These are phyloP conservation scores for Mortierella sp. DNA, from an alignment of 371 early-diverging fungal species.

Conservation along the genomic window DNA sequence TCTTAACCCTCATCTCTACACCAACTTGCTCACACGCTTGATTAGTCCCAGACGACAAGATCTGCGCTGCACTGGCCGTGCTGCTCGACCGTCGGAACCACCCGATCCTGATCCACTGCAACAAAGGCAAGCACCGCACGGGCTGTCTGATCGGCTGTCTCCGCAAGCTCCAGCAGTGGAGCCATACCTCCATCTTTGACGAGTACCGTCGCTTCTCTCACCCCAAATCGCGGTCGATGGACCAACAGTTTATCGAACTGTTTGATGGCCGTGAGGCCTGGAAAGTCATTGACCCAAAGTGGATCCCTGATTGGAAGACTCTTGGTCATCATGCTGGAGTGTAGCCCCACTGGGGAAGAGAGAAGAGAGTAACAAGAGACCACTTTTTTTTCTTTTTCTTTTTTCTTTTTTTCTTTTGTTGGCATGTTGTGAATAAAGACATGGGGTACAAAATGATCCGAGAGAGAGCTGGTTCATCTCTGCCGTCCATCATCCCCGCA, in stretches of 20 bases:
- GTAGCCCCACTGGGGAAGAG: no score
- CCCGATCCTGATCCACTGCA: conserved; percentile 96
- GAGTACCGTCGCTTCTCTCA: conserved; percentile 95
- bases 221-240: conserved; percentile 95
- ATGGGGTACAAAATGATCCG: no score
- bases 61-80: conserved; percentile 88
- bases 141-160: conserved; percentile 97
- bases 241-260: conserved; percentile 97
- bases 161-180: conserved; percentile 95
- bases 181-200: conserved; percentile 95
- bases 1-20: no score
- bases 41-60: conserved; percentile 89
- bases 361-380: no score
- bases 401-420: no score
- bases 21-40: no score
- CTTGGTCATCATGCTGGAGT: conserved; percentile 39
- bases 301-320: conserved; percentile 66
- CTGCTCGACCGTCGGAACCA: conserved; percentile 88
- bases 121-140: conserved; percentile 98
- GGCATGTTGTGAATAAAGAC: no score
- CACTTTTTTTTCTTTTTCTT: no score
- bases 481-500: no score
- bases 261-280: conserved; percentile 90
- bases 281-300: conserved; percentile 84
- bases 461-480: no score